phyloP scores from a whole-genome alignment of 108 stramenopile species.

The Nitzschia inconspicua region DNA sequence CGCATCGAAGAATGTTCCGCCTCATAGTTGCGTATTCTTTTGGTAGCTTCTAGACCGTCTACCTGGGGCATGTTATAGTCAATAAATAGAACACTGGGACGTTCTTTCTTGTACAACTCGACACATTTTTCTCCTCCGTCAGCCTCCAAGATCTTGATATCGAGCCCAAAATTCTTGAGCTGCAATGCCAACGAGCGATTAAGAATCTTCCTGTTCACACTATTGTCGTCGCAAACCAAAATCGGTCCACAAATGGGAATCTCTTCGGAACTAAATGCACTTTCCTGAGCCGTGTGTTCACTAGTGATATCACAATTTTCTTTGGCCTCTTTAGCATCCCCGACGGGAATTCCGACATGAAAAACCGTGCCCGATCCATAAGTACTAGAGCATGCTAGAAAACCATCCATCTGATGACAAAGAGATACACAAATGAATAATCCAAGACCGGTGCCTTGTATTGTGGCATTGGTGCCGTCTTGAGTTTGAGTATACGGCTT shows the following conservation, averaged over 20 bases:
- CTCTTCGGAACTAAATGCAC: background rate
- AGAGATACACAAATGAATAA: constrained; percentile 13
- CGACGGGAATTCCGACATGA: constrained; percentile 8
- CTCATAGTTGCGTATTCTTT: constrained; percentile 16
- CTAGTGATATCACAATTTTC: background rate
- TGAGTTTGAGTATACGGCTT: constrained; percentile 14
- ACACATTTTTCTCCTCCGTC: constrained; percentile 1
- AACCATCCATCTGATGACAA: constrained; percentile 4
- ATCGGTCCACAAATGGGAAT: constrained; percentile 13
- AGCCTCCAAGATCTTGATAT: constrained; percentile 7
- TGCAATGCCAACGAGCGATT: constrained; percentile 5
- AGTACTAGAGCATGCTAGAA: constrained; percentile 10
- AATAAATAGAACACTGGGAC: constrained; percentile 9
- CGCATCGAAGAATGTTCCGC: background rate
- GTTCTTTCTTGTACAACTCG: constrained; percentile 6
- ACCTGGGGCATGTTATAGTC: constrained; percentile 25
- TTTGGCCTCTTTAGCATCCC: background rate
- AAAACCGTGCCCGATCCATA: constrained; percentile 2
- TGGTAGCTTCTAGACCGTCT: constrained; percentile 16
- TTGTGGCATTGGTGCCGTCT: background rate
- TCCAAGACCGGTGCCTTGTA: constrained; percentile 13
- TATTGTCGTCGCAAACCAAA: constrained; percentile 19
- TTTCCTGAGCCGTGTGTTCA: background rate
- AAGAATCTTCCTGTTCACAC: constrained; percentile 22
- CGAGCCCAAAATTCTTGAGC: background rate